phyloP scores from a whole-genome alignment of 495 filamentous ascomycete genomes.

The Evernia prunastri region DNA sequence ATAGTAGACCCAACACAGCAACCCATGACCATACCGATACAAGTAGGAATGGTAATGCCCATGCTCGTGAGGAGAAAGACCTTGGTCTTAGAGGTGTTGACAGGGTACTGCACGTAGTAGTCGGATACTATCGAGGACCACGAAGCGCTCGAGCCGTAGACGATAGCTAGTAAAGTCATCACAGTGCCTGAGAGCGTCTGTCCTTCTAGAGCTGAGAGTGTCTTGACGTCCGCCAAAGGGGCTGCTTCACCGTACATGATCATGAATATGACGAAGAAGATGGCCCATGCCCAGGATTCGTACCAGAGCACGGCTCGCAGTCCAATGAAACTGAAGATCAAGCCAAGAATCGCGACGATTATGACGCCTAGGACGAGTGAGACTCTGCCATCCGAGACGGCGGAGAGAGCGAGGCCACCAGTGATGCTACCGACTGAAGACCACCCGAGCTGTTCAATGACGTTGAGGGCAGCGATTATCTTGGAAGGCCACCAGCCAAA shows the following conservation, averaged over 20 bases:
- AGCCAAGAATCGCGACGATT: slow-evolving; percentile 38
- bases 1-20: slow-evolving; percentile 48
- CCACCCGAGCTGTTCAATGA: slow-evolving; percentile 46
- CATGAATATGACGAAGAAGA: slow-evolving; percentile 52
- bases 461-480: slow-evolving; percentile 45
- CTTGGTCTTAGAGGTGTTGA: slow-evolving; percentile 42
- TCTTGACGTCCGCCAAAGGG: slow-evolving; percentile 39
- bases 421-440: slow-evolving; percentile 40
- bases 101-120: slow-evolving; percentile 58
- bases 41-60: slow-evolving; percentile 47
- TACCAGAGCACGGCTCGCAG: slow-evolving; percentile 40
- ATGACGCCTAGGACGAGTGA: slow-evolving; percentile 43
- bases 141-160: slow-evolving; percentile 53
- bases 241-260: slow-evolving; percentile 50
- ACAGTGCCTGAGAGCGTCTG: slow-evolving; percentile 40
- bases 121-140: slow-evolving; percentile 57
- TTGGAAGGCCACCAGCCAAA: slow-evolving; percentile 51
- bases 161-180: slow-evolving; percentile 47
- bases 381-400: slow-evolving; percentile 42
- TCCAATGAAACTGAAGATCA: slow-evolving; percentile 48
- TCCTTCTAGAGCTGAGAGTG: slow-evolving; percentile 35
- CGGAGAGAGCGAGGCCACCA: slow-evolving; percentile 45
- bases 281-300: slow-evolving; percentile 40
- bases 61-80: slow-evolving; percentile 46
- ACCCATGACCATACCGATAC: slow-evolving; percentile 50